These are phyloP conservation scores for Claviceps purpurea DNA, from an alignment of 2,329 filamentous ascomycete genomes.

Conservation along the genomic window DNA sequence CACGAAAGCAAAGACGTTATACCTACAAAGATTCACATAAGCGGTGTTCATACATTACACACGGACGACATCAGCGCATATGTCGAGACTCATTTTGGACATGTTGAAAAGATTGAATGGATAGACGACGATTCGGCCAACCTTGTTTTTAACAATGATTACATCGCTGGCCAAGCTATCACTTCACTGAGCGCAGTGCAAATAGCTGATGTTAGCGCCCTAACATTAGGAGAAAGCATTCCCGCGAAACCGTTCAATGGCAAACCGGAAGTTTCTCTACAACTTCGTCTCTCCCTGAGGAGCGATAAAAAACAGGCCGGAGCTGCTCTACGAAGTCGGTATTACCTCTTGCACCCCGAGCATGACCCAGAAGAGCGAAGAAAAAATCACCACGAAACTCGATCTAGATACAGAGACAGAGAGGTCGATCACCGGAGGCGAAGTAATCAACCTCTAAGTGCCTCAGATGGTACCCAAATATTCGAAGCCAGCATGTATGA, in stretches of 20 bases:
- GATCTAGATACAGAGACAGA: slow-evolving; percentile 51
- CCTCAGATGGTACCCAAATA: slow-evolving; percentile 33
- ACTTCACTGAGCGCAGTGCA: slow-evolving; percentile 37
- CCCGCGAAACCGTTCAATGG: slow-evolving; percentile 55
- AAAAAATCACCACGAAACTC: slow-evolving; percentile 40
- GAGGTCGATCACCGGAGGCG: slow-evolving; percentile 23
- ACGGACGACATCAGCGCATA: slow-evolving; percentile 70
- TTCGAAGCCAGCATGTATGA: slow-evolving; percentile 78
- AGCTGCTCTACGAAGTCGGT: slow-evolving; percentile 70
- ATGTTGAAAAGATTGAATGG: slow-evolving; percentile 66
- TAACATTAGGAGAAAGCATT: slow-evolving; percentile 50
- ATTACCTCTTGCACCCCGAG: slow-evolving; percentile 85
- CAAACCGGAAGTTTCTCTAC: slow-evolving; percentile 55
- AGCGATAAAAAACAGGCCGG: slow-evolving; percentile 69
- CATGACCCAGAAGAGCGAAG: slow-evolving; percentile 67
- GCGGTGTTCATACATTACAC: slow-evolving; percentile 69
- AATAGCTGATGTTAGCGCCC: slow-evolving; percentile 37
- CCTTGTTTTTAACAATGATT: slow-evolving; percentile 54
- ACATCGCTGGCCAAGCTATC: slow-evolving; percentile 40
- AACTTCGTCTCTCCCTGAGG: slow-evolving; percentile 59
- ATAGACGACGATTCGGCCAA: slow-evolving; percentile 90
- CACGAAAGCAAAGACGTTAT: slow-evolving; percentile 16
- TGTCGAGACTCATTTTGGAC: slow-evolving; percentile 51
- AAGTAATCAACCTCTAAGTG: slow-evolving; percentile 21
- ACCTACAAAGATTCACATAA: slow-evolving; percentile 61